Base-by-base conservation (phyloP, 768 basidiomycete species). In the Melanogaster broomeanus region DNA sequence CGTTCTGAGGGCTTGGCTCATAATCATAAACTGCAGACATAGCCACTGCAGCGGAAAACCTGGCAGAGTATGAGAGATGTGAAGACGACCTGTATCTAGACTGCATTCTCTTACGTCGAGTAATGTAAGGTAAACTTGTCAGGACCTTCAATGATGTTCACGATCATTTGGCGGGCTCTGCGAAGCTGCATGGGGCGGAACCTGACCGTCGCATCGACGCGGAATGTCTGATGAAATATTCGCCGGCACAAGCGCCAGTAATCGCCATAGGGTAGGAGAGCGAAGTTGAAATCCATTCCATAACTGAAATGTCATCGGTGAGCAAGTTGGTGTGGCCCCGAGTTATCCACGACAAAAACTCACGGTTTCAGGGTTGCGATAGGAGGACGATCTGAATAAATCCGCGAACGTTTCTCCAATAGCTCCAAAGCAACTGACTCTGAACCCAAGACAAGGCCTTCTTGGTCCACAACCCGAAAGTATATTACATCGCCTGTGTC, bases 351-450 rank as follows among this genome's bases (percentile, higher is more conserved):
- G 15, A 12, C 21, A 3, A 16, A 8, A 28, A 22, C 38, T 24
- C n/a, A 55, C 54, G 49, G 48, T 25, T 48, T 38, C 8, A 25
- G 15, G 15, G 33, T 55, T 3, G 55, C 55, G 13, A 62, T 42
- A 10, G 24, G 43, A 5, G 80, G 80, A 11, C 81, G 74, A 59
- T 77, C 77, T 15, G 79, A 78, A 53, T 79, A 79, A 24, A 75
- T 71, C 15, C 60, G 57, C 11, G 76, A 73, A 4, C 76, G 72
- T 35, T 66, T 64, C 42, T 78, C 77, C 43, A 82, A 63, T 9
- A 82, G 67, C 44, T 78, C 78, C 18, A 63, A 52, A 0, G 69
- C 74, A 13, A 67, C 70, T 51, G 72, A 71, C 18, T 62, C 62
- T 24, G 69, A 68, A 58, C 76, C 80, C 31, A 81, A 55, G 43